These are phyloP conservation scores for Globisporangium apiculatum DNA, from an alignment of 352 stramenopile genomes.

Conservation along the genomic window DNA sequence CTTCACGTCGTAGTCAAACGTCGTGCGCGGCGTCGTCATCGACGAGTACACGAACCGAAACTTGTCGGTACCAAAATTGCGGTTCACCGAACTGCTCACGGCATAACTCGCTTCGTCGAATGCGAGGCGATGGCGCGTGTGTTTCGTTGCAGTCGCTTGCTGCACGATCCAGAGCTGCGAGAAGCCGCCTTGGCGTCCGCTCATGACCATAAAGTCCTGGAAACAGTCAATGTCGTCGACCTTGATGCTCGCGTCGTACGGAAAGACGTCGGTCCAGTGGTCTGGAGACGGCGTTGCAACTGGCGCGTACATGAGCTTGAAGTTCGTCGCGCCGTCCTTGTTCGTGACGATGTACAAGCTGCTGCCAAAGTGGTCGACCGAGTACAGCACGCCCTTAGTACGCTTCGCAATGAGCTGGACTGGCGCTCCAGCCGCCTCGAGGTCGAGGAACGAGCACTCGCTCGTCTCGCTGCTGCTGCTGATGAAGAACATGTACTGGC, in stretches of 20 bases:
- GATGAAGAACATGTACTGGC: slow-evolving; percentile 90
- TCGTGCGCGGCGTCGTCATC: slow-evolving; percentile 87
- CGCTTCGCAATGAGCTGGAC: slow-evolving; percentile 60
- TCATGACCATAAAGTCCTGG: slow-evolving; percentile 80
- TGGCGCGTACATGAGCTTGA: slow-evolving; percentile 84
- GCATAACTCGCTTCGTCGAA: slow-evolving; percentile 91
- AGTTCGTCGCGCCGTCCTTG: slow-evolving; percentile 90
- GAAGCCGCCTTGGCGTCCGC: slow-evolving; percentile 80
- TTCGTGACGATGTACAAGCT: slow-evolving; percentile 94
- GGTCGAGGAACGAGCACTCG: slow-evolving; percentile 81
- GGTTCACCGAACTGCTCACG: slow-evolving; percentile 69
- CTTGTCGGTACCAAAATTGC: slow-evolving; percentile 84
- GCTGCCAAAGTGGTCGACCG: slow-evolving; percentile 81
- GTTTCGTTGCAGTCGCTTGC: slow-evolving; percentile 36
- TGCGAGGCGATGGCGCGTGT: slow-evolving; percentile 51
- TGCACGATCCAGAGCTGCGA: slow-evolving; percentile 83
- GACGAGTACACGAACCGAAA: slow-evolving; percentile 92
- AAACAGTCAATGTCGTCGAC: slow-evolving; percentile 88
- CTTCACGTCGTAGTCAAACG: slow-evolving; percentile 81
- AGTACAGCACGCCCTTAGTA: slow-evolving; percentile 69
- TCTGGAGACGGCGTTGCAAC: slow-evolving; percentile 37
- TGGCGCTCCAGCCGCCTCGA: slow-evolving; percentile 36
- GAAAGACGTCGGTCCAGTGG: slow-evolving; percentile 87
- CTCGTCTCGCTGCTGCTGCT: slow-evolving; percentile 88
- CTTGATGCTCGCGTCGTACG: slow-evolving; percentile 73